Conservation (phyloP, 768 basidiomycete genomes). For the Podaxis carcinomalis region DNA sequence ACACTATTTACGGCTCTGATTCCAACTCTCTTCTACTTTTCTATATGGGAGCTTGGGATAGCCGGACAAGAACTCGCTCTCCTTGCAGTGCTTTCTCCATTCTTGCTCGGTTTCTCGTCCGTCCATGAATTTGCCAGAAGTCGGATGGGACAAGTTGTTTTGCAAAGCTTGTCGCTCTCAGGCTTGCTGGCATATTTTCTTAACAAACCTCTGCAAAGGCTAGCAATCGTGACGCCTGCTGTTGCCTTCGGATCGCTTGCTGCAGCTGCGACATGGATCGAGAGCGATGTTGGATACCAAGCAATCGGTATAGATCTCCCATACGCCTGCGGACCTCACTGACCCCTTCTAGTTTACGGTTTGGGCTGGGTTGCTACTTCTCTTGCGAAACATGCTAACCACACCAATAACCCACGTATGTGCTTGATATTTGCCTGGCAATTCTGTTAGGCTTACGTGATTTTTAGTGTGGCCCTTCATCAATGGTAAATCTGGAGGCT, state of each 20-base stretch:
- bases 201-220: constrained; percentile 11
- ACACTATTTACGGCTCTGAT: constrained; percentile 77
- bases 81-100: constrained; percentile 66
- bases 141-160: constrained; percentile 11
- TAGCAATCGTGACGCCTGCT: constrained; percentile 8
- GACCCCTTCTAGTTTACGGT: constrained; percentile 45
- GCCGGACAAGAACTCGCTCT: constrained; percentile 79
- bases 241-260: constrained; percentile 3
- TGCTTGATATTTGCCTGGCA: constrained; percentile 10
- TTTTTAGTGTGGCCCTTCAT: constrained; percentile 74
- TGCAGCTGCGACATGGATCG: background rate
- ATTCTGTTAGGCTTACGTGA: background rate
- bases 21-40: constrained; percentile 86
- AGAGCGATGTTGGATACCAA: constrained; percentile 37
- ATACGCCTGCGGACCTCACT: background rate
- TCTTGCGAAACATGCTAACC: constrained; percentile 71
- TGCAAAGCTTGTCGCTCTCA: constrained; percentile 11
- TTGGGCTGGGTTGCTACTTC: constrained; percentile 65
- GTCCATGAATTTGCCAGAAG: constrained; percentile 4
- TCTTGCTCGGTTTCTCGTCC: constrained; percentile 46
- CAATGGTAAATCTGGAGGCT: constrained; percentile 59
- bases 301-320: constrained; percentile 31
- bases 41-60: constrained; percentile 85
- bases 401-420: constrained; percentile 76
- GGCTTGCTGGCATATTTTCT: constrained; percentile 10